phyloP scores from a whole-genome alignment of 1,284 basidiomycete species.

The Irpex rosettiformis region DNA sequence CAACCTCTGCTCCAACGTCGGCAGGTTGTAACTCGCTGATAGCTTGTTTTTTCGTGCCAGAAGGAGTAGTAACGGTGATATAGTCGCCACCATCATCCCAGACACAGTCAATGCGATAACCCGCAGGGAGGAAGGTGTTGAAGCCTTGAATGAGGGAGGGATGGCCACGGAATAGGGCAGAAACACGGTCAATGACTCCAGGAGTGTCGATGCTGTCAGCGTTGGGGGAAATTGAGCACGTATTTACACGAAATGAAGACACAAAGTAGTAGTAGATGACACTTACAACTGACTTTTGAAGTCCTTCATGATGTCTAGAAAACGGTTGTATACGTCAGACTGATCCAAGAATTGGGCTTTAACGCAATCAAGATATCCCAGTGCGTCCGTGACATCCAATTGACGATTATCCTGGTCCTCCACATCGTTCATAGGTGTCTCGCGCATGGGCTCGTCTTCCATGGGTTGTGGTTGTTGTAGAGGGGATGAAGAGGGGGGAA shows the following conservation, averaged over 20 bases:
- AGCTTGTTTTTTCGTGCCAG: constrained; percentile 47
- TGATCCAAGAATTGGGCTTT: constrained; percentile 85
- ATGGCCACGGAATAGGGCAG: constrained; percentile 89
- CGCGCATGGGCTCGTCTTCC: constrained; percentile 1
- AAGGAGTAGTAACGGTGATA: constrained; percentile 89
- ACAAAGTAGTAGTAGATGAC: constrained; percentile 16
- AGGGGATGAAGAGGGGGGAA: background rate
- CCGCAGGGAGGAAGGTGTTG: constrained; percentile 95
- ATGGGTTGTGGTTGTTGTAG: background rate
- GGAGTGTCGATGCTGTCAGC: constrained; percentile 90
- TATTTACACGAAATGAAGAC: background rate
- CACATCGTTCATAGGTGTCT: background rate
- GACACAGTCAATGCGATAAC: constrained; percentile 88
- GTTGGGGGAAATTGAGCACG: background rate
- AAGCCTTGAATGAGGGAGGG: constrained; percentile 93
- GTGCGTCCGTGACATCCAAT: constrained; percentile 85
- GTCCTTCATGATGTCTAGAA: constrained; percentile 98
- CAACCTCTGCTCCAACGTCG: background rate
- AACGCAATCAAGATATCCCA: constrained; percentile 92
- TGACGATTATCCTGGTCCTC: constrained; percentile 36
- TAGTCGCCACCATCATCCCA: constrained; percentile 56
- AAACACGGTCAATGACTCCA: constrained; percentile 94
- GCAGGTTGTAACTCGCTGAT: constrained; percentile 19
- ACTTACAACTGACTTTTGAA: constrained; percentile 89
- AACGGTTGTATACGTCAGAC: constrained; percentile 92